Base-by-base conservation (phyloP, 257 asterid genomes). In the Capsicum baccatum region DNA sequence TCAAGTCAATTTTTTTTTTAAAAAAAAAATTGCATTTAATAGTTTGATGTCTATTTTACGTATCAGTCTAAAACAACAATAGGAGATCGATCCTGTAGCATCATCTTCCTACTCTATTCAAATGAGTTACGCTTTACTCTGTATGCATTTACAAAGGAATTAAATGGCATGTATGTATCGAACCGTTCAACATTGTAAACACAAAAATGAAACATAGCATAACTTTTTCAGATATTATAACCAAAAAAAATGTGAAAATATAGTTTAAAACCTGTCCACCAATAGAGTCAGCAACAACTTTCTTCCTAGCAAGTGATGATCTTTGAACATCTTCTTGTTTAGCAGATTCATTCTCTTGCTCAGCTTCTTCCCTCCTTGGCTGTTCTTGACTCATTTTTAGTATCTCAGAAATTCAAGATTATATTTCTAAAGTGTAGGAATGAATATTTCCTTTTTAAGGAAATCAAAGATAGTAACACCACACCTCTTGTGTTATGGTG, bases 301-400 rank as follows among this genome's bases (percentile, higher is more conserved):
- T 35, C 83, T 48, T 50, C 44, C 73, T 52, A 8, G 48, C 84
- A 15, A 44, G 19, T 4, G 55, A 39, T 3, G 60, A 52, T 26
- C 13, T 64, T n/a, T 79, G 80, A 54, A 12, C 62, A 50, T 64
- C 54, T 47, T 74, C 86, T 37, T 55, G 37, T 63, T 48, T 84
- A 35, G 11, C 56, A 3, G 59, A 39, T 14, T 37, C 26, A 37
- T 15, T 26, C 52, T 58, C 85, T 15, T 56, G 57, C 19, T 63
- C 66, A 19, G 84, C 84, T 64, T 86, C 88, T 63, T 80, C 85
- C 78, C 85, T 92, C 69, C 35, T 71, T 17, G 86, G 91, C 63
- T 91, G 96, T 85, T 90, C 92, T 83, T 92, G 96, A 88, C 90
- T 90, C 96, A 91, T 92, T 80, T 84, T 89, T 39, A 19, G 2